Evolutionary conservation across 306 rosid species (phyloP).

Genomic region (Oxytropis ochrocephala): DNA sequence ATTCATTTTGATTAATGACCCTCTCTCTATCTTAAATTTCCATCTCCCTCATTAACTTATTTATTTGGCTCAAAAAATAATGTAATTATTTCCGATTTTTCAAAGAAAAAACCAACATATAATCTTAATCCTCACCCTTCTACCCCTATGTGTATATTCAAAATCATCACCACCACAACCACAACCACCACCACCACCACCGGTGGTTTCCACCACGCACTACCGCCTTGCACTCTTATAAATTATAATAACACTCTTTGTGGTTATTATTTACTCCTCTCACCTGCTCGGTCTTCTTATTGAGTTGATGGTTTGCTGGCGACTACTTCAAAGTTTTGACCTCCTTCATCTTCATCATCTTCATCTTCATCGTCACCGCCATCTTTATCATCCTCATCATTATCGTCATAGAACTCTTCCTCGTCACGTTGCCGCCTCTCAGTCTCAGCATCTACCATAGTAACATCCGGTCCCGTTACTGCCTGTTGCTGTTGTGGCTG

Average conservation of each 20-base stretch:
- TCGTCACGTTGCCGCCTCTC: constrained; percentile 19
- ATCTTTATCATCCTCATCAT: constrained; percentile 15
- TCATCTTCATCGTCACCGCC: constrained; percentile 37
- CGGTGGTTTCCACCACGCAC: not conserved
- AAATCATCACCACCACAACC: not conserved
- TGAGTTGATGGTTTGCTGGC: constrained; percentile 50
- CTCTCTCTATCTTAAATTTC: constrained; percentile 15
- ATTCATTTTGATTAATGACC: constrained; percentile 29
- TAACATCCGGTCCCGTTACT: not conserved
- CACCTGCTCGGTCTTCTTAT: not conserved
- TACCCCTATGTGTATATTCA: constrained; percentile 7
- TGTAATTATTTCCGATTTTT: constrained; percentile 33
- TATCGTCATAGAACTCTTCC: constrained; percentile 19
- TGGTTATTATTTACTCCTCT: not conserved
- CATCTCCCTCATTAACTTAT: constrained; percentile 35
- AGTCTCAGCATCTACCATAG: constrained; percentile 28
- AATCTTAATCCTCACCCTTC: constrained; percentile 24
- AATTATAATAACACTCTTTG: too few relatives aligned
- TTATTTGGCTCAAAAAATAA: constrained; percentile 51
- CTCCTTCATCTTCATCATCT: constrained; percentile 48
- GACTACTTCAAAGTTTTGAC: constrained; percentile 53
- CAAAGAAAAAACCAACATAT: constrained; percentile 32
- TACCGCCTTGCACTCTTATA: not conserved
- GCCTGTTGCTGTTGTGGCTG: constrained; percentile 5
- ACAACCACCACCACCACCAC: not conserved